Evolutionary conservation across 768 basidiomycete genomes (phyloP).

Genomic region (Russula compacta): DNA sequence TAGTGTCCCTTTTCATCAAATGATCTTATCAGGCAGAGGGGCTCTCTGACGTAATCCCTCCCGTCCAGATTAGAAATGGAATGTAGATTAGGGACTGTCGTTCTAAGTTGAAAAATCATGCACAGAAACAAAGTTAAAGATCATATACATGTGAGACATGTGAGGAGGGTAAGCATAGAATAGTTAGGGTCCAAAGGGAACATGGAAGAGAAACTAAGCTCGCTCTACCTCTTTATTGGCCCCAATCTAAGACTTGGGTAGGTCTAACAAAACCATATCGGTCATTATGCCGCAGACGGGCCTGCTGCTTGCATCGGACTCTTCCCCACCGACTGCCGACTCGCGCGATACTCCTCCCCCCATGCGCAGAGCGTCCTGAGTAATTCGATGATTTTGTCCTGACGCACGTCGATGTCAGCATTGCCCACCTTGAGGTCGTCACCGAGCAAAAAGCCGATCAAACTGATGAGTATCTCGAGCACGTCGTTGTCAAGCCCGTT

Average conservation of each 20-base stretch:
- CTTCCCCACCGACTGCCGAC: constrained; percentile 42
- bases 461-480: constrained; percentile 74
- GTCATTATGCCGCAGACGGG: constrained; percentile 19
- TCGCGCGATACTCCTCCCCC: constrained; percentile 63
- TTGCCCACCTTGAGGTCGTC: constrained; percentile 84
- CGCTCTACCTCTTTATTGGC: too few species aligned
- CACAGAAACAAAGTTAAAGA: too few species aligned
- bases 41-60: not conserved
- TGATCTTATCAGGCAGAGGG: not conserved
- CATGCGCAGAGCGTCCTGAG: constrained; percentile 65
- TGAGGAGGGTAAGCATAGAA: too few species aligned
- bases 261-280: too few species aligned
- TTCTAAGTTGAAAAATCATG: too few species aligned
- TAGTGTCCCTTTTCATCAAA: not conserved
- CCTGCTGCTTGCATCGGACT: constrained; percentile 21
- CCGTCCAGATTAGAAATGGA: too few species aligned
- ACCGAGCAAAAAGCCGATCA: constrained; percentile 89
- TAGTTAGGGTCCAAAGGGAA: too few species aligned
- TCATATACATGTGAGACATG: too few species aligned
- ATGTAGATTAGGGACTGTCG: too few species aligned
- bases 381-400: constrained; percentile 73
- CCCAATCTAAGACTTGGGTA: too few species aligned
- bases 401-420: constrained; percentile 83
- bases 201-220: too few species aligned
- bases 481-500: constrained; percentile 60